Percentiles rank a stretch among this genome's conserved stretches.
These are phyloP conservation scores for Talaromyces rugulosus DNA, from an alignment of 2,329 filamentous ascomycete species.

Conservation along the genomic window DNA sequence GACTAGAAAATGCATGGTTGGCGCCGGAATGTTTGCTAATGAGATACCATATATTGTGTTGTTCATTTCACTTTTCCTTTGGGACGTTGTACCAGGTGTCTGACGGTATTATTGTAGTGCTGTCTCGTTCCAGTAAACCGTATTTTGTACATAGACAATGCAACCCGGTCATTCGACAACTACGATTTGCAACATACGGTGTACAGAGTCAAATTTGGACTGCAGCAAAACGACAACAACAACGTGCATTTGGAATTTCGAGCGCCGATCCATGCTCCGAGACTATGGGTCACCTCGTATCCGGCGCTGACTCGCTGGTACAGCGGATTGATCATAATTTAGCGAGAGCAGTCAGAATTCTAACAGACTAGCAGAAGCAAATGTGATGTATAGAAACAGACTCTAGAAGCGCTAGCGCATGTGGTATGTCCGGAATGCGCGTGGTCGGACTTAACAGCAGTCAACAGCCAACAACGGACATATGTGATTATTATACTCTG, in stretches of 20 bases:
- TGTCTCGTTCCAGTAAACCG: neutral
- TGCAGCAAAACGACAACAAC: neutral
- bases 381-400: neutral
- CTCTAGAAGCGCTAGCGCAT: neutral
- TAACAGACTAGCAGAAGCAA: neutral
- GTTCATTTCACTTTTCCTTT: neutral
- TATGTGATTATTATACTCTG: too few species aligned
- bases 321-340: neutral
- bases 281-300: neutral
- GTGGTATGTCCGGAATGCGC: neutral
- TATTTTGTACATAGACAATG: neutral
- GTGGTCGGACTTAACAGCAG: neutral
- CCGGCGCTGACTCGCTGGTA: neutral
- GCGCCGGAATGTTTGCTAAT: conserved; percentile 1
- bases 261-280: neutral
- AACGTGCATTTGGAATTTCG: too few species aligned
- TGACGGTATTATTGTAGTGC: neutral
- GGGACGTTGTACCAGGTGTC: neutral
- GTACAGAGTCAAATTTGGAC: too few species aligned
- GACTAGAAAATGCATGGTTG: conserved; percentile 21
- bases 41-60: conserved; percentile 1
- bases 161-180: neutral
- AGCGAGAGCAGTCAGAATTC: too few species aligned
- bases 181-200: neutral
- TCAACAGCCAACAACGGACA: too few species aligned